Evolutionary conservation across 2,329 filamentous ascomycete species (phyloP).

Genomic region (Aspergillus carbonarius): DNA sequence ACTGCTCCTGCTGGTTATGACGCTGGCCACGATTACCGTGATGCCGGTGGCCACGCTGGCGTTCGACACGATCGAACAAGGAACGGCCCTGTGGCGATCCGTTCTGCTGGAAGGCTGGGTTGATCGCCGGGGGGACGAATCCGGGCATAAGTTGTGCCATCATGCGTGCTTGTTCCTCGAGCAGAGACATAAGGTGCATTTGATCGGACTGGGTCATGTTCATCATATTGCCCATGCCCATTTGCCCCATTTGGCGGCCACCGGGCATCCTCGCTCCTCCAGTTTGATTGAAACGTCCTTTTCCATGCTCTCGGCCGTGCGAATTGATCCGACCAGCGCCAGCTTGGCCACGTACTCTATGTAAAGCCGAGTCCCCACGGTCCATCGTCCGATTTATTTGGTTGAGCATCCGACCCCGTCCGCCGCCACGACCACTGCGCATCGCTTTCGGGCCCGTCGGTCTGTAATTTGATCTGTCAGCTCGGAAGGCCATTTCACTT

Average conservation of each 20-base stretch:
- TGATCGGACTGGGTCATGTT: constrained; percentile 66
- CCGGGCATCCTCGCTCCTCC: constrained; percentile 44
- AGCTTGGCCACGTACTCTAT: constrained; percentile 68
- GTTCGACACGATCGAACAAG: constrained; percentile 71
- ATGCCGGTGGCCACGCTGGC: constrained; percentile 49
- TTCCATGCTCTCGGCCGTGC: constrained; percentile 68
- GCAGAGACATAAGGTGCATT: constrained; percentile 71
- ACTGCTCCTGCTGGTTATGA: constrained; percentile 21
- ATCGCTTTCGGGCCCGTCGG: constrained; percentile 94
- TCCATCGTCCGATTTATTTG: constrained; percentile 84
- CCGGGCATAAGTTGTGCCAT: constrained; percentile 70
- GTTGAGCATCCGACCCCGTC: constrained; percentile 78
- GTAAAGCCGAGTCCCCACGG: constrained; percentile 73
- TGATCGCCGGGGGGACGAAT: constrained; percentile 53
- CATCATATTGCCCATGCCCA: constrained; percentile 46
- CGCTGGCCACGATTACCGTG: constrained; percentile 51
- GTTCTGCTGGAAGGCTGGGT: constrained; percentile 53
- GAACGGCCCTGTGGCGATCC: constrained; percentile 55
- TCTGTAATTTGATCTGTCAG: constrained; percentile 54
- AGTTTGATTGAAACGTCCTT: constrained; percentile 59
- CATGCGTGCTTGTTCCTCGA: constrained; percentile 85
- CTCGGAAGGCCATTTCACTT: constrained; percentile 13
- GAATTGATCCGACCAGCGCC: constrained; percentile 79
- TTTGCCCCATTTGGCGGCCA: constrained; percentile 49
- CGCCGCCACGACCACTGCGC: constrained; percentile 68